Base-by-base conservation (phyloP, 176 grass and related monocot species). In the Microstegium vimineum region DNA sequence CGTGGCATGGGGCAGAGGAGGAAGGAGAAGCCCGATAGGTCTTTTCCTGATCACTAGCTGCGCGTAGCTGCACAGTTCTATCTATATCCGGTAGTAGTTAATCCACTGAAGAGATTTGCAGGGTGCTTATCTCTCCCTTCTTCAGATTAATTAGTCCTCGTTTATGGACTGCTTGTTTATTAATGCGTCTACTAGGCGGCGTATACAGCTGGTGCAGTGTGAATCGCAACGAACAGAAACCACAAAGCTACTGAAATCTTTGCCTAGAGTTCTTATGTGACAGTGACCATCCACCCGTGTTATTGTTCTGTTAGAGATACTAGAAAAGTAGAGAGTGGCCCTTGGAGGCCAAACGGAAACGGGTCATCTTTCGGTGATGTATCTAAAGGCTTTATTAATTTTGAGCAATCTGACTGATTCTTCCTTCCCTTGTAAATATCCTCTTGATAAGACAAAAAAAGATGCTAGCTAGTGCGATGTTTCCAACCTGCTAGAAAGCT, bases 351-450 rank as follows among this genome's bases (percentile, higher is more conserved):
- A 37, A 69, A 82, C n/a, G n/a, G n/a, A n/a, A n/a, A n/a, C 1
- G 47, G 73, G 62, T 25, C 36, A 47, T 69, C 11, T 40, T 45
- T 30, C 18, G 30, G 23, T 52, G 22, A 42, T 64, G 52, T 71
- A 34, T 73, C 52, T 41, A 40, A 30, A 43, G 38, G 40, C 38
- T 45, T 34, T 3, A 62, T 23, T 15, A 1, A 23, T 56, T 52
- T 14, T 65, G 41, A 52, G 11, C 34, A 52, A 27, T 27, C 56
- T 75, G 51, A 41, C 71, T 34, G 20, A 32, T 64, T 71, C 15
- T 62, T 85, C 10, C 8, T 13, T 49, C 14, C 12, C 74, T 62
- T 8, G 40, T 72, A 79, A 79, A 47, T 62, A 67, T 76, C 82
- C 1, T 65, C 22, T 23, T 26, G 1, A 26, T 23, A 36, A 67